Conservation (phyloP, 2,329 filamentous ascomycete genomes). For the Ilyonectria destructans region DNA sequence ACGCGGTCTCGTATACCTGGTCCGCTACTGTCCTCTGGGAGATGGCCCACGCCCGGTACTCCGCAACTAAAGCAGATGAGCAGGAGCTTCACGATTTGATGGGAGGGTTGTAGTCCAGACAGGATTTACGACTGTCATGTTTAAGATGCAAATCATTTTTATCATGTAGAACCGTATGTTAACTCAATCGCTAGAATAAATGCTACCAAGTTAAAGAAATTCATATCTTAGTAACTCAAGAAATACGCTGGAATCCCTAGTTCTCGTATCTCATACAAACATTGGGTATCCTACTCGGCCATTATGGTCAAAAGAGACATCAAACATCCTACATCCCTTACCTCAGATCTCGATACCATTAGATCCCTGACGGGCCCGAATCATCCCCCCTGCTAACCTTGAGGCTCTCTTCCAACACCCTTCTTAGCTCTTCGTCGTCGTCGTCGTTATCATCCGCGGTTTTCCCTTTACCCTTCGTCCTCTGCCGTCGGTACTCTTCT, state of each 20-base stretch:
- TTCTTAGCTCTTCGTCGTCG: conserved; percentile 70
- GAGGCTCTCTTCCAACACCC: conserved; percentile 71
- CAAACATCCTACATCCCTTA: not conserved
- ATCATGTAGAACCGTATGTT: not conserved
- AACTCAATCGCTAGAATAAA: not conserved
- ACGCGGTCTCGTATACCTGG: conserved; percentile 33
- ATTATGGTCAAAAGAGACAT: conserved; percentile 4
- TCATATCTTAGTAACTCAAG: not conserved
- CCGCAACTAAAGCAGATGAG: conserved; percentile 33
- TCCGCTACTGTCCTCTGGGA: conserved; percentile 30
- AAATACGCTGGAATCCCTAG: not conserved
- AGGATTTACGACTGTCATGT: no score
- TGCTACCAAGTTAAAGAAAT: not conserved
- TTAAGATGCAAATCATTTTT: no score
- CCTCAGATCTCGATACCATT: conserved; percentile 16
- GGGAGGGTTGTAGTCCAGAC: conserved; percentile 14
- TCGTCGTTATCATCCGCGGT: conserved; percentile 53
- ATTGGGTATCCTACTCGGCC: conserved; percentile 27
- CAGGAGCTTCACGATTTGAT: conserved; percentile 39
- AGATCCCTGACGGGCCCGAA: conserved; percentile 46
- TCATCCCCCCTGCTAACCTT: conserved; percentile 54
- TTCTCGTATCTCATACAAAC: conserved; percentile 6
- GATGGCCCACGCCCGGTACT: conserved; percentile 32
- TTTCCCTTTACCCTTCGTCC: conserved; percentile 55
- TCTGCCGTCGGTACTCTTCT: conserved; percentile 65